Conservation (phyloP, 2,329 filamentous ascomycete species). For the Diaporthe aspalathi region DNA sequence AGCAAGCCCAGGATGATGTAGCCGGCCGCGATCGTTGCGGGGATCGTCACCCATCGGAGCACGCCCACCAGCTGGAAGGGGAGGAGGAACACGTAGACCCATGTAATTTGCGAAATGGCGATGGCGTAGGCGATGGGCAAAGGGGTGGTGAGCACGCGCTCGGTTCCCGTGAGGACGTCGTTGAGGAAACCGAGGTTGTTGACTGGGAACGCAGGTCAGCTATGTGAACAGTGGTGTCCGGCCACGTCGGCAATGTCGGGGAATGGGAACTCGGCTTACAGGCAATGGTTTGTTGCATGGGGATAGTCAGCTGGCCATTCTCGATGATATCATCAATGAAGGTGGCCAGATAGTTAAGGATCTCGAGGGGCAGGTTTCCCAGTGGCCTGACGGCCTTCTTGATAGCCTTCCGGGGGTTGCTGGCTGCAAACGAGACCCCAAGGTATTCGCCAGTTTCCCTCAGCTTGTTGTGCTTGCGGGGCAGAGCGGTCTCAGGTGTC, state of each 20-base stretch:
- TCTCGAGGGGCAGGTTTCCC: constrained; percentile 78
- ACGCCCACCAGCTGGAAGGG: constrained; percentile 75
- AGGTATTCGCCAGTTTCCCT: constrained; percentile 73
- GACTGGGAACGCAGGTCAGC: constrained; percentile 37
- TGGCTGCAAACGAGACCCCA: constrained; percentile 74
- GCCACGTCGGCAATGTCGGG: neutral
- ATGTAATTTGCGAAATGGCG: constrained; percentile 80
- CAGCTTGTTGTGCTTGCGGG: constrained; percentile 50
- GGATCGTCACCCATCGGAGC: constrained; percentile 77
- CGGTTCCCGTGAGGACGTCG: constrained; percentile 74
- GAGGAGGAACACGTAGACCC: constrained; percentile 78
- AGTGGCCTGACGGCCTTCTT: constrained; percentile 75
- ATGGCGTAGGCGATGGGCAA: constrained; percentile 80
- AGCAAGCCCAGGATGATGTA: constrained; percentile 80
- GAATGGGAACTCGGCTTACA: constrained; percentile 50
- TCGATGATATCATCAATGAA: constrained; percentile 69
- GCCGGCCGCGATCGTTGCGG: constrained; percentile 71
- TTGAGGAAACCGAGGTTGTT: constrained; percentile 67
- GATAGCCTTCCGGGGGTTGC: constrained; percentile 76
- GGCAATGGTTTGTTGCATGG: constrained; percentile 63
- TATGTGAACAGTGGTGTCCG: neutral
- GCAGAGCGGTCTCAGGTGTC: constrained; percentile 51
- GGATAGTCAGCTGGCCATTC: constrained; percentile 59
- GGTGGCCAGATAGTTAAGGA: constrained; percentile 72
- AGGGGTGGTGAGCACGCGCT: constrained; percentile 79